A percentile compares a stretch with the other conserved stretches of the same genome.
Conservation (phyloP, 2,329 filamentous ascomycete genomes). For the Fonsecaea nubica region DNA sequence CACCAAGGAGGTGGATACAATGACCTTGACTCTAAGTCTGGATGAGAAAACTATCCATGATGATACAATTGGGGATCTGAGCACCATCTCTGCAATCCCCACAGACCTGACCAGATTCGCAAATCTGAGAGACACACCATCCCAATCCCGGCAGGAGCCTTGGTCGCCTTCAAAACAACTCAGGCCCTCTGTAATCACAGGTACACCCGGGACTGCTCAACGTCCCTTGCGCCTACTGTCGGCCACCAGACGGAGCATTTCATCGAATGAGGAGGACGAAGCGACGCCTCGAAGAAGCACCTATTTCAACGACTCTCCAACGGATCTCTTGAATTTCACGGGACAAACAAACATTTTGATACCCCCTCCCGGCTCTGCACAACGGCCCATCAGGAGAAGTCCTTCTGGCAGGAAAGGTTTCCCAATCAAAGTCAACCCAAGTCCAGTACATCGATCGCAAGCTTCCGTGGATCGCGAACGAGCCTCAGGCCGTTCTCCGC, state of each 20-base stretch:
- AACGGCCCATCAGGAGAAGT: constrained; percentile 45
- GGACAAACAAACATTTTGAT: constrained; percentile 71
- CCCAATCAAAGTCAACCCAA: constrained; percentile 40
- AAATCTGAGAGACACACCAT: constrained; percentile 70
- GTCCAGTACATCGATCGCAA: constrained; percentile 39
- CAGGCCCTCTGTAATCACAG: constrained; percentile 42
- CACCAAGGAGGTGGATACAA: constrained; percentile 35
- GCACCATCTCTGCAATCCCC: constrained; percentile 86
- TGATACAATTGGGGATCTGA: constrained; percentile 64
- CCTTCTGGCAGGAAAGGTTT: constrained; percentile 47
- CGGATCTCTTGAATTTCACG: constrained; percentile 87
- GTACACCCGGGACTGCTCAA: constrained; percentile 58
- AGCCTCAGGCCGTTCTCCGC: constrained; percentile 40
- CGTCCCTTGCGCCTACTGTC: constrained; percentile 48
- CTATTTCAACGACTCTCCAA: constrained; percentile 62
- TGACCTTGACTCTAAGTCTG: constrained; percentile 37
- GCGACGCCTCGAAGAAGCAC: constrained; percentile 58
- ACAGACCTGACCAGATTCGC: constrained; percentile 81
- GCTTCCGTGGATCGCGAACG: constrained; percentile 41
- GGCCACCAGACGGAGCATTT: constrained; percentile 36
- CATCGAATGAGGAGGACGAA: constrained; percentile 45
- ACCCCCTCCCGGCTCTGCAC: constrained; percentile 55
- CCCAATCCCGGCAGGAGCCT: constrained; percentile 52
- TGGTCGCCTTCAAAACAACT: constrained; percentile 53
- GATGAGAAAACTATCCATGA: constrained; percentile 43